These are phyloP conservation scores for Penicillium pulvis DNA, from an alignment of 495 filamentous ascomycete genomes.

Conservation along the genomic window DNA sequence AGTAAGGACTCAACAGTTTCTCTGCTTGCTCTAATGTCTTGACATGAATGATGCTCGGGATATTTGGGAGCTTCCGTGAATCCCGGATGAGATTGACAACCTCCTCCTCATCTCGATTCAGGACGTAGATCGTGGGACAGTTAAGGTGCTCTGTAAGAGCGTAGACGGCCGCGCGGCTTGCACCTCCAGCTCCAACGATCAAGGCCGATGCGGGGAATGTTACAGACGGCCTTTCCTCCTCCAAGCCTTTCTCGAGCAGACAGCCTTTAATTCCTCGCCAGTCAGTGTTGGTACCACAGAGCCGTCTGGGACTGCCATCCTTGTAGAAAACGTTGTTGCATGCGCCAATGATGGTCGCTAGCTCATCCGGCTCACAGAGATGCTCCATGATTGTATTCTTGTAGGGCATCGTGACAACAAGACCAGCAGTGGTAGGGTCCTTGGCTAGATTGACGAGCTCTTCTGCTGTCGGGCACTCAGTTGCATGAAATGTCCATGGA, in stretches of 20 bases:
- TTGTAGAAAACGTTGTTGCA: conserved; percentile 68
- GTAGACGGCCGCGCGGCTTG: conserved; percentile 63
- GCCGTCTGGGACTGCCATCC: conserved; percentile 30
- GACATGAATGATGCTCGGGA: conserved; percentile 52
- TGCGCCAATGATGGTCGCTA: conserved; percentile 59
- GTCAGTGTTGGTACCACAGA: conserved; percentile 71
- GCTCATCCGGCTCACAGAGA: conserved; percentile 61
- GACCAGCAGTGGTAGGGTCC: conserved; percentile 50
- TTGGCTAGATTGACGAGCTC: conserved; percentile 34
- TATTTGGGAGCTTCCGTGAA: conserved; percentile 20
- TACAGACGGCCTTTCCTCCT: conserved; percentile 39
- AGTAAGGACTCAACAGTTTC: conserved; percentile 49
- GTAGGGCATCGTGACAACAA: conserved; percentile 69
- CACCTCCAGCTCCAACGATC: conserved; percentile 64
- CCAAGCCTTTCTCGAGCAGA: conserved; percentile 42
- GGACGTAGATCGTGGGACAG: conserved; percentile 60
- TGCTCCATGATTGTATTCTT: conserved; percentile 63
- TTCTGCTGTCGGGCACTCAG: conserved; percentile 39
- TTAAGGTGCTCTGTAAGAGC: conserved; percentile 57
- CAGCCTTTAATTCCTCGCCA: conserved; percentile 62
- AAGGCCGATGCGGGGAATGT: conserved; percentile 37
- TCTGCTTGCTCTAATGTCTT: conserved; percentile 52
- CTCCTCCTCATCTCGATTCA: conserved; percentile 63
- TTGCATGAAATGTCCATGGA: conserved; percentile 39
- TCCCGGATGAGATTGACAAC: conserved; percentile 56